phyloP scores from a whole-genome alignment of 306 rosid genomes.

The Potentilla sterilis region DNA sequence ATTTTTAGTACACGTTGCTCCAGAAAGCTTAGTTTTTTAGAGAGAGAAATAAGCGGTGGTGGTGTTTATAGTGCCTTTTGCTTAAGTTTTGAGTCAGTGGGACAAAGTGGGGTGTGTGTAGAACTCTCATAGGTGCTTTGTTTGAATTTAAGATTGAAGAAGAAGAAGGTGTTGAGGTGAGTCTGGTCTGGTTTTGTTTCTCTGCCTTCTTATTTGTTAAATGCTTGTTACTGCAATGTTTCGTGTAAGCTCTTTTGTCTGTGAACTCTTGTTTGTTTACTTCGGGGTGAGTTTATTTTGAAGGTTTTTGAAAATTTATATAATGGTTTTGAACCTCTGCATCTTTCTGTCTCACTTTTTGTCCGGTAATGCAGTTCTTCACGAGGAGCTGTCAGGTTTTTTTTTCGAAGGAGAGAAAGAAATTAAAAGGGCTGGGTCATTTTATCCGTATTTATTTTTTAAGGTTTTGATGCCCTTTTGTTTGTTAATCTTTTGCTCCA shows the following conservation, averaged over 20 bases:
- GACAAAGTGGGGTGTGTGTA: conserved; percentile 17
- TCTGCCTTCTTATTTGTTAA: background rate
- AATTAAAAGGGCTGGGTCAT: conserved; percentile 15
- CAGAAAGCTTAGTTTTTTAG: conserved; percentile 39
- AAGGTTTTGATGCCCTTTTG: conserved; percentile 37
- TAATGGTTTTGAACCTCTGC: conserved; percentile 37
- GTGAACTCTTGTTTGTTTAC: conserved; percentile 48
- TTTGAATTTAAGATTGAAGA: conserved; percentile 54
- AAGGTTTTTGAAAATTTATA: conserved; percentile 12
- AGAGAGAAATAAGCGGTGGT: background rate
- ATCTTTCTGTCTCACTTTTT: conserved; percentile 72
- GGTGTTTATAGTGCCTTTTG: background rate
- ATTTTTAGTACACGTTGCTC: conserved; percentile 67
- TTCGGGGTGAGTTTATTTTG: conserved; percentile 29
- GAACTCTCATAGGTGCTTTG: conserved; percentile 41
- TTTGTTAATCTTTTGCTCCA: conserved; percentile 56
- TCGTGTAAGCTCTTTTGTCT: conserved; percentile 37
- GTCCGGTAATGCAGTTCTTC: conserved; percentile 95
- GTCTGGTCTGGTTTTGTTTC: conserved; percentile 1
- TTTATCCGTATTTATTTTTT: conserved; percentile 36
- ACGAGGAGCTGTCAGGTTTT: conserved; percentile 93
- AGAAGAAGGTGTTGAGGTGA: conserved; percentile 23
- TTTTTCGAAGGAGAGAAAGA: conserved; percentile 31
- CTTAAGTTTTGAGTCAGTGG: conserved; percentile 6
- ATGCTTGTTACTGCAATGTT: conserved; percentile 33